Percentiles rank a stretch among this genome's conserved stretches.
These are phyloP conservation scores for Zasmidium citrigriseum DNA, from an alignment of 2,329 filamentous ascomycete species.

Conservation along the genomic window DNA sequence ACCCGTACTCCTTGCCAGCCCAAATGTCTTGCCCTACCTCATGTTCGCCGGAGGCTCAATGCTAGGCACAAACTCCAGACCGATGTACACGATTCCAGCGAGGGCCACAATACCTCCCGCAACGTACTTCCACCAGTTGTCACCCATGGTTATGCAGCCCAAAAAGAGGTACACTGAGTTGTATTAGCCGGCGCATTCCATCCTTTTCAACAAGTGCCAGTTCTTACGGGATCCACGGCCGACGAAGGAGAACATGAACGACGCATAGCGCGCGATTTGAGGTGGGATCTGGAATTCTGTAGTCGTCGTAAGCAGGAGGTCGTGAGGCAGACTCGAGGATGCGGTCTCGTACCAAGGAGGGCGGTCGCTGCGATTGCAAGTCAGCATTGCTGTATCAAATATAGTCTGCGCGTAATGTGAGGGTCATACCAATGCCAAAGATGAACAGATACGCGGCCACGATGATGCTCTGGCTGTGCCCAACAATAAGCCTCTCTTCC, in stretches of 20 bases:
- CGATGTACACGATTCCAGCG: slow-evolving; percentile 73
- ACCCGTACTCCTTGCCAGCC: background rate
- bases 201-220: background rate
- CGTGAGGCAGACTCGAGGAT: background rate
- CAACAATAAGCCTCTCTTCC: background rate
- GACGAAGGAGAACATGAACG: slow-evolving; percentile 96
- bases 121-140: slow-evolving; percentile 67
- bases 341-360: slow-evolving; percentile 42
- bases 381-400: slow-evolving; percentile 10
- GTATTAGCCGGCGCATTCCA: slow-evolving; percentile 16
- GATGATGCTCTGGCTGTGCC: slow-evolving; percentile 67
- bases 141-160: slow-evolving; percentile 78
- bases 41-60: slow-evolving; percentile 58
- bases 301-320: slow-evolving; percentile 7
- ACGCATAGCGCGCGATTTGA: slow-evolving; percentile 88
- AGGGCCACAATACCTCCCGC: slow-evolving; percentile 77
- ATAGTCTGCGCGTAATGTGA: background rate
- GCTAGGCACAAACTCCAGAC: slow-evolving; percentile 52
- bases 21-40: slow-evolving; percentile 38
- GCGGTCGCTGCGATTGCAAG: slow-evolving; percentile 58
- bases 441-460: slow-evolving; percentile 85
- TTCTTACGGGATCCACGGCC: slow-evolving; percentile 88
- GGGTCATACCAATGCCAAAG: slow-evolving; percentile 77
- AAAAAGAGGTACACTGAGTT: slow-evolving; percentile 89
- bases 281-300: slow-evolving; percentile 91